phyloP scores from a whole-genome alignment of 208 protist species.

The Trichomonas gallinae region DNA sequence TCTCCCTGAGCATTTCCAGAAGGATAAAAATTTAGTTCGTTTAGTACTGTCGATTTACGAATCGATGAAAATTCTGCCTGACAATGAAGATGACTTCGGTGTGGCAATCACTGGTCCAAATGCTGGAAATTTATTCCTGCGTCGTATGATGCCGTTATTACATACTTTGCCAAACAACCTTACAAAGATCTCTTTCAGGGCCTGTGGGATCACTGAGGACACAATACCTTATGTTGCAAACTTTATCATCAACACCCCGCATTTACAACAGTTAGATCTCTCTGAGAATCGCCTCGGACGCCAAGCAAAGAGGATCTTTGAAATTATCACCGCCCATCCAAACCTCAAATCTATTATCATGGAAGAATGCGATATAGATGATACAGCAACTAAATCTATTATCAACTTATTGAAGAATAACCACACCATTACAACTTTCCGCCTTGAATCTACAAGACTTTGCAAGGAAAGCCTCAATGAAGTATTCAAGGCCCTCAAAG shows the following conservation, averaged over 20 bases:
- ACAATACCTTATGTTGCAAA: background rate
- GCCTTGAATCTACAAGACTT: background rate
- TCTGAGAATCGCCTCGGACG: background rate
- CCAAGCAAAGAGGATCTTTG: background rate
- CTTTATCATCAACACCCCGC: background rate
- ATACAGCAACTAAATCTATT: background rate
- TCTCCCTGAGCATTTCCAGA: background rate
- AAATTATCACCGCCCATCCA: background rate
- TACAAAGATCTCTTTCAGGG: background rate
- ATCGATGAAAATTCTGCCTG: background rate
- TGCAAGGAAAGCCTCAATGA: background rate
- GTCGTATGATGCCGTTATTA: background rate
- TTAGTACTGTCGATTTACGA: background rate
- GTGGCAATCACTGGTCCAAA: background rate
- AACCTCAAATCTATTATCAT: background rate
- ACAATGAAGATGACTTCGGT: background rate
- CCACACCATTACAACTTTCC: background rate
- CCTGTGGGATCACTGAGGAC: background rate
- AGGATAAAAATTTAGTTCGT: background rate
- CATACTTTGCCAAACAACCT: background rate
- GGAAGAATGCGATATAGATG: background rate
- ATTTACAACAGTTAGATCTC: background rate
- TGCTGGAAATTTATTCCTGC: background rate
- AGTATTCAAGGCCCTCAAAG: background rate
- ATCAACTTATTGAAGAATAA: background rate